Evolutionary conservation across 257 asterid genomes (phyloP).

Genomic region (Solanum dulcamara): DNA sequence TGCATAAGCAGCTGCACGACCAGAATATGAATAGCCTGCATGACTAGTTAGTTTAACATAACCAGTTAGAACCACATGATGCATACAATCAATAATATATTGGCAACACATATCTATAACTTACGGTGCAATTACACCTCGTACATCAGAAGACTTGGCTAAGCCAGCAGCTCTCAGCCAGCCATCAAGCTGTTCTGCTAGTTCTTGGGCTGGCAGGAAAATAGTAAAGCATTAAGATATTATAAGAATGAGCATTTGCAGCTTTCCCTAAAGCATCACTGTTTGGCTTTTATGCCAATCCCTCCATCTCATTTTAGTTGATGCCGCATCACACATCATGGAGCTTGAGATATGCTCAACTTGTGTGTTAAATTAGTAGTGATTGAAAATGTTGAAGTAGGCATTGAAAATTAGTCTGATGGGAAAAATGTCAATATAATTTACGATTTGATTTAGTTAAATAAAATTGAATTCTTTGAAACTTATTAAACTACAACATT

Average conservation of each 20-base stretch:
- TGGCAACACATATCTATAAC: conserved; percentile 7
- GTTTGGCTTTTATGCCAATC: background rate
- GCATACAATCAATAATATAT: background rate
- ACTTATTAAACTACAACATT: background rate
- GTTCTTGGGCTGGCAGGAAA: conserved; percentile 40
- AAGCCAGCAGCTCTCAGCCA: conserved; percentile 71
- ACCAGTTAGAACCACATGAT: conserved; percentile 5
- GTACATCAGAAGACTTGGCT: conserved; percentile 57
- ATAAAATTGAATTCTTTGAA: background rate
- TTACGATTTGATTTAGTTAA: background rate
- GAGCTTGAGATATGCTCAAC: background rate
- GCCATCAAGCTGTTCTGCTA: conserved; percentile 75
- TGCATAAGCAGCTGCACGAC: conserved; percentile 96
- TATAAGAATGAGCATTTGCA: conserved; percentile 4
- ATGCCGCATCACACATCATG: background rate
- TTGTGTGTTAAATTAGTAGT: background rate
- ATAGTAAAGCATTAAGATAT: background rate
- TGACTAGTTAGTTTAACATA: conserved; percentile 48
- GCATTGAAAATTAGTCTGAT: background rate
- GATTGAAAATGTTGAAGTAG: background rate
- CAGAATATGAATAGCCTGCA: conserved; percentile 99
- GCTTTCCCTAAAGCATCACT: background rate
- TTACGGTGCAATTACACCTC: conserved; percentile 99
- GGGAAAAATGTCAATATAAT: background rate
- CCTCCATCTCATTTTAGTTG: background rate